phyloP scores from a whole-genome alignment of 345 rosid genomes.

The Syzygium aromaticum region DNA sequence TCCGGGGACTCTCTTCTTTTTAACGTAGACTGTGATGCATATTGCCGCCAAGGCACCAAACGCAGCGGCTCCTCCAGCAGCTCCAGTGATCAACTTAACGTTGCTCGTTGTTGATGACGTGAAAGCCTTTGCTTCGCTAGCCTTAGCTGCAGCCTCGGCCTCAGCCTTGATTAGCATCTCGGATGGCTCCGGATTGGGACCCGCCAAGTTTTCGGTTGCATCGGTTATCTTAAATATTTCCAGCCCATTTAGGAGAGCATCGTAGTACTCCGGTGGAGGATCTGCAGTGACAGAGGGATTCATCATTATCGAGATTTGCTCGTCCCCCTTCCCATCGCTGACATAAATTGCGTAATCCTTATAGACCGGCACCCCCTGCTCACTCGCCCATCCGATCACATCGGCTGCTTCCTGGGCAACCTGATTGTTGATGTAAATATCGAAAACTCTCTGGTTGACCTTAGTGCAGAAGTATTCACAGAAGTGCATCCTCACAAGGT shows the following conservation, averaged over 20 bases:
- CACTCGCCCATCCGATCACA: conserved; percentile 47
- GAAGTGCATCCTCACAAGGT: conserved; percentile 67
- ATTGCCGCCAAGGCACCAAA: conserved; percentile 45
- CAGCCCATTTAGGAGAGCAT: conserved; percentile 53
- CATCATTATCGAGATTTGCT: conserved; percentile 32
- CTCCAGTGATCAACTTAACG: conserved; percentile 25
- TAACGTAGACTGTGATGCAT: conserved; percentile 24
- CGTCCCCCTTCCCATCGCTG: conserved; percentile 31
- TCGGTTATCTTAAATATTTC: conserved; percentile 68
- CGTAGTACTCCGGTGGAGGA: conserved; percentile 28
- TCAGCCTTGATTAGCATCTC: conserved; percentile 32
- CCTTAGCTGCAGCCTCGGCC: conserved; percentile 2
- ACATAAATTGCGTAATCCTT: conserved; percentile 51
- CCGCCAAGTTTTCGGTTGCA: conserved; percentile 38
- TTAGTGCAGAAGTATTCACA: conserved; percentile 40
- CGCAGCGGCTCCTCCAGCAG: conserved; percentile 50
- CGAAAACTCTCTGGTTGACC: conserved; percentile 54
- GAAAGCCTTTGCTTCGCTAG: conserved; percentile 8
- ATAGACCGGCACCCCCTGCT: conserved; percentile 31
- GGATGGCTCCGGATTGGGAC: conserved; percentile 57
- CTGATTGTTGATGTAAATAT: conserved; percentile 59
- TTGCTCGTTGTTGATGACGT: not conserved
- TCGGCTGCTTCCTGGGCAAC: conserved; percentile 50
- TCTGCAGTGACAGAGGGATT: conserved; percentile 30
- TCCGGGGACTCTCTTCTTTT: conserved; percentile 18